These are phyloP conservation scores for Ogataea parapolymorpha DNA, from an alignment of 805 yeast species.

Conservation along the genomic window DNA sequence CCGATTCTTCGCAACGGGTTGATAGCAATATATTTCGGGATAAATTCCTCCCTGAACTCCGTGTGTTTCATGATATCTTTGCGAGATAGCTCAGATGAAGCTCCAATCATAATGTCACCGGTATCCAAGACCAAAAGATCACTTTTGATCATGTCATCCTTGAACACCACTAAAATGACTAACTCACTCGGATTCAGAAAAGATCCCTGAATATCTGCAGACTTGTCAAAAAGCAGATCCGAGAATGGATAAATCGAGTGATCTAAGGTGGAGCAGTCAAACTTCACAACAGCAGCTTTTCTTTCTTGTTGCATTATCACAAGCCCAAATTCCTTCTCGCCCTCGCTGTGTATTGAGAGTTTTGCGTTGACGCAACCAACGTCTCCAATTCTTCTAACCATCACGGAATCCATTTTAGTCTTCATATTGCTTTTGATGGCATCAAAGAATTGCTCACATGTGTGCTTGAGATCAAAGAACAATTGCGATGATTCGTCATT, in stretches of 20 bases:
- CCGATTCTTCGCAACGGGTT: constrained; percentile 33
- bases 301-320: constrained; percentile 10
- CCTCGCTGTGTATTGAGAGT: constrained; percentile 1
- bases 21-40: constrained; percentile 35
- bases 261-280: constrained; percentile 7
- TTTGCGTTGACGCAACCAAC: constrained; percentile 13
- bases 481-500: constrained; percentile 5
- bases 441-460: constrained; percentile 15
- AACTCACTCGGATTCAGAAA: constrained; percentile 5
- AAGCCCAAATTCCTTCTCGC: constrained; percentile 7
- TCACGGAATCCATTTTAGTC: constrained; percentile 11
- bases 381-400: constrained; percentile 13
- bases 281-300: constrained; percentile 13
- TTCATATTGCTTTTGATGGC: constrained; percentile 23
- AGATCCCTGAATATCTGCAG: constrained; percentile 10
- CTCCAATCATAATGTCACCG: background rate
- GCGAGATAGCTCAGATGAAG: background rate
- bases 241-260: constrained; percentile 3
- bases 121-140: constrained; percentile 3
- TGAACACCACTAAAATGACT: constrained; percentile 10
- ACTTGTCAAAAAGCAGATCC: background rate
- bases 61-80: constrained; percentile 6
- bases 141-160: background rate
- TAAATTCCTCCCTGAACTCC: constrained; percentile 12
- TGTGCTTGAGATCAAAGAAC: constrained; percentile 13